Conservation (phyloP, 2,329 filamentous ascomycete species). For the Hysterium pulicare region DNA sequence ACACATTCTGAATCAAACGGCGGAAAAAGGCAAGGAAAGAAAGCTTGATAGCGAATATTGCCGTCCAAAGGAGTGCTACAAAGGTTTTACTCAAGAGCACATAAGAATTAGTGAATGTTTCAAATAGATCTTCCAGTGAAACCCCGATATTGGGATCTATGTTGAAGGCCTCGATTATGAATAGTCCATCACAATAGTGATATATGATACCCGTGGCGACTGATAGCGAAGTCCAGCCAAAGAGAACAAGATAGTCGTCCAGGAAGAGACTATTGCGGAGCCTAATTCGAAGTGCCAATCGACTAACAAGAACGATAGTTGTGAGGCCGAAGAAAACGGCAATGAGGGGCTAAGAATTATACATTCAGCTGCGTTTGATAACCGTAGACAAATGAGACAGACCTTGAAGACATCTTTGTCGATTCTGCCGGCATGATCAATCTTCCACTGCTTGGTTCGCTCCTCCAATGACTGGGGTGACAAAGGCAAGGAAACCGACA, state of each 20-base stretch:
- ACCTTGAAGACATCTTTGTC: not conserved
- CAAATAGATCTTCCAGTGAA: too few relatives aligned
- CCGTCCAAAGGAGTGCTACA: not conserved
- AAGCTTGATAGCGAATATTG: not conserved
- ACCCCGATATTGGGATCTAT: not conserved
- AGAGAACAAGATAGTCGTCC: not conserved
- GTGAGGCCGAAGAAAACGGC: not conserved
- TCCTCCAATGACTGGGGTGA: too few relatives aligned
- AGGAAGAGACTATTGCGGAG: not conserved
- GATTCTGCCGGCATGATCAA: not conserved
- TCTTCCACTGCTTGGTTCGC: not conserved
- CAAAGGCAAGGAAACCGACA: too few relatives aligned
- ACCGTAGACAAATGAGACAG: not conserved
- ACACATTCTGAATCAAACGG: not conserved
- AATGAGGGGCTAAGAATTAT: not conserved
- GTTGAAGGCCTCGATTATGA: not conserved
- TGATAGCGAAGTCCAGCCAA: not conserved
- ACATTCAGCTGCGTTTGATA: not conserved
- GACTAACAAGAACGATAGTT: not conserved
- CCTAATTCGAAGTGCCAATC: not conserved
- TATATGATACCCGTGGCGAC: not conserved
- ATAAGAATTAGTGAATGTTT: not conserved
- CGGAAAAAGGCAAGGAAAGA: not conserved
- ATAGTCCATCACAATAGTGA: not conserved
- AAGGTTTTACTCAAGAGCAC: not conserved